These are phyloP conservation scores for Penicillium psychrofluorescens DNA, from an alignment of 495 filamentous ascomycete species.

Conservation along the genomic window DNA sequence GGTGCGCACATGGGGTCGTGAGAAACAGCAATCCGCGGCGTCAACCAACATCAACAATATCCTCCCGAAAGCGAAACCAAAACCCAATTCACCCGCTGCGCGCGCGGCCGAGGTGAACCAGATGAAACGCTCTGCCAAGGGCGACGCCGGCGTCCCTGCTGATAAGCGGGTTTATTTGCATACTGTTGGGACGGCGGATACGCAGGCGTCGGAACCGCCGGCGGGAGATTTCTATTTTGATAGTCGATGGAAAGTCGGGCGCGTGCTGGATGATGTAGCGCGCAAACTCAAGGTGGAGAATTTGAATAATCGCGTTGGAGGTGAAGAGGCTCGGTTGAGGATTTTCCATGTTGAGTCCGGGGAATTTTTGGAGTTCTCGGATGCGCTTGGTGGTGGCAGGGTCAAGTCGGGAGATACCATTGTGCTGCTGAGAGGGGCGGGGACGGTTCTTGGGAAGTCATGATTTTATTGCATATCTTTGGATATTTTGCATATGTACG, in stretches of 20 bases:
- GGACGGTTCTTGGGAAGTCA: conserved; percentile 43
- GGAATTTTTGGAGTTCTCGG: conserved; percentile 73
- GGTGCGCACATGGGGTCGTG: conserved; percentile 60
- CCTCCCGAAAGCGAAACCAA: conserved; percentile 44
- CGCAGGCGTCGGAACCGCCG: conserved; percentile 69
- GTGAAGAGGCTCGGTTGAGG: conserved; percentile 70
- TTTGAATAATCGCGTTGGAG: conserved; percentile 72
- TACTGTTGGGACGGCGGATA: conserved; percentile 69
- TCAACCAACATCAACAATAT: conserved; percentile 29
- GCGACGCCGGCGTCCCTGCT: conserved; percentile 67
- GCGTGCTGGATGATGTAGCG: conserved; percentile 83
- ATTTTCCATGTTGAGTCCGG: conserved; percentile 93
- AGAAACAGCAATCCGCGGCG: conserved; percentile 37
- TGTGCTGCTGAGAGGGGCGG: conserved; percentile 80
- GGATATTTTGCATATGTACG: conserved; percentile 1
- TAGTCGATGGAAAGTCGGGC: conserved; percentile 78
- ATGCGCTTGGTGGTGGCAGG: conserved; percentile 61
- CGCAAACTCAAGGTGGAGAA: conserved; percentile 75
- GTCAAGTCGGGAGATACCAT: conserved; percentile 76
- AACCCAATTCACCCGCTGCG: conserved; percentile 51
- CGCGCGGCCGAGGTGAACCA: conserved; percentile 58
- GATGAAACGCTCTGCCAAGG: conserved; percentile 81
- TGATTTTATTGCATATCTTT: conserved; percentile 2
- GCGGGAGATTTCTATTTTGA: conserved; percentile 79
- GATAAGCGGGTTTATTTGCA: conserved; percentile 81